Evolutionary conservation across 805 yeast genomes (phyloP).

Genomic region (Babjeviella inositovora): DNA sequence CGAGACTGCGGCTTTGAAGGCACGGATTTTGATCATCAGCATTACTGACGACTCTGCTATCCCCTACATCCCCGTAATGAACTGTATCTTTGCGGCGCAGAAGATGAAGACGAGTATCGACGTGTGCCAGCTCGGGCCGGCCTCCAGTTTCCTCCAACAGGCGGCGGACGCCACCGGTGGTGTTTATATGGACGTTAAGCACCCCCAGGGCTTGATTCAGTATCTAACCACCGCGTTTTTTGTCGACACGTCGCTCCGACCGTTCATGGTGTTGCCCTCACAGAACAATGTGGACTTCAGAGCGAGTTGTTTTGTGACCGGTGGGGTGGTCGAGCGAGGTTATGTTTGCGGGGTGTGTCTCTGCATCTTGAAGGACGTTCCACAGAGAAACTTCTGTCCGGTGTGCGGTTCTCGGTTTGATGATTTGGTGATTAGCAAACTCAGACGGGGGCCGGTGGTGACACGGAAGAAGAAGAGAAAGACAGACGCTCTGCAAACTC

Average conservation of each 20-base stretch:
- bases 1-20: constrained; percentile 33
- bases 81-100: constrained; percentile 90
- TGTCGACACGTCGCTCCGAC: constrained; percentile 71
- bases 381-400: constrained; percentile 59
- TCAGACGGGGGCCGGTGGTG: constrained; percentile 47
- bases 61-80: constrained; percentile 88
- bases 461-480: constrained; percentile 14
- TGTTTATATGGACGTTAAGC: constrained; percentile 52
- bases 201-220: constrained; percentile 69
- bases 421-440: constrained; percentile 33
- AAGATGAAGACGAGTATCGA: constrained; percentile 83
- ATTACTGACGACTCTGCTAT: constrained; percentile 62
- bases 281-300: constrained; percentile 80
- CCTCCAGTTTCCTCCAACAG: constrained; percentile 81
- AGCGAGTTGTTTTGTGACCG: constrained; percentile 87
- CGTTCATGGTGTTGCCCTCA: constrained; percentile 67
- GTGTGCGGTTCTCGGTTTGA: constrained; percentile 77
- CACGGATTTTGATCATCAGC: constrained; percentile 48
- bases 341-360: constrained; percentile 91
- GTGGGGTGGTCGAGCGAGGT: constrained; percentile 84
- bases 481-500: too few species aligned
- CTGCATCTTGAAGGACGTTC: constrained; percentile 61
- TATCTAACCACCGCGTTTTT: constrained; percentile 70
- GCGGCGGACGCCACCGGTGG: constrained; percentile 94
- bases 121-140: constrained; percentile 62